A percentile compares a stretch with the other conserved stretches of the same genome.
Evolutionary conservation across 495 filamentous ascomycete species (phyloP).

Genomic region (Aspergillus panamensis): DNA sequence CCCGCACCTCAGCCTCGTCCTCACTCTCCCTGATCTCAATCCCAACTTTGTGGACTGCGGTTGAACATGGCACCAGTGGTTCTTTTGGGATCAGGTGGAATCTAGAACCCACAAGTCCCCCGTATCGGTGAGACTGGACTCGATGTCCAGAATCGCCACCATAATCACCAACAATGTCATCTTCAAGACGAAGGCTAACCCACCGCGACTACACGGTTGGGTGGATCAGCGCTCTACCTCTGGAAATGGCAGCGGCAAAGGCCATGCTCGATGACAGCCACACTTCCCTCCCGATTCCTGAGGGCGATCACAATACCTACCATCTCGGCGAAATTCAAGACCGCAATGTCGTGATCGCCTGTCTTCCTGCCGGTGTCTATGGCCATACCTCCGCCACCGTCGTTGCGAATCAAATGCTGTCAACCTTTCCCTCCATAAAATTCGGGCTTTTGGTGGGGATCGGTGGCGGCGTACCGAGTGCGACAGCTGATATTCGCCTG

Average conservation of each 20-base stretch:
- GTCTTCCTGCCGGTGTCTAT: conserved; percentile 25
- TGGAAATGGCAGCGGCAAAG: conserved; percentile 31
- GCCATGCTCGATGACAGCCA: conserved; percentile 31
- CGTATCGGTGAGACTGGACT: no score
- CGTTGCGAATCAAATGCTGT: conserved; percentile 23
- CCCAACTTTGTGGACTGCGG: no score
- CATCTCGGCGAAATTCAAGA: conserved; percentile 27
- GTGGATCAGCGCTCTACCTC: conserved; percentile 34
- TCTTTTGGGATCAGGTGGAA: no score
- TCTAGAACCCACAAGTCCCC: no score
- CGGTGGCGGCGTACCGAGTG: conserved; percentile 30
- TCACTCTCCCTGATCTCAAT: no score
- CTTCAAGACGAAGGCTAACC: neutral
- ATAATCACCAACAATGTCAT: neutral
- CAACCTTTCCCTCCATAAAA: conserved; percentile 21
- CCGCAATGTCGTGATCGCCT: conserved; percentile 35
- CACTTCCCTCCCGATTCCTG: conserved; percentile 12
- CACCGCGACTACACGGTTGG: conserved; percentile 28
- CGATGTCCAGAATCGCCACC: no score
- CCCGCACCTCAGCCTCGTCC: no score
- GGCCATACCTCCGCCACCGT: conserved; percentile 27
- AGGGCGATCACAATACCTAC: conserved; percentile 30
- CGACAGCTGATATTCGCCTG: conserved; percentile 27
- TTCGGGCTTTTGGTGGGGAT: conserved; percentile 35
- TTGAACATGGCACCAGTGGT: no score